phyloP scores from a whole-genome alignment of 2,329 filamentous ascomycete genomes.

The Aureobasidium pullulans region DNA sequence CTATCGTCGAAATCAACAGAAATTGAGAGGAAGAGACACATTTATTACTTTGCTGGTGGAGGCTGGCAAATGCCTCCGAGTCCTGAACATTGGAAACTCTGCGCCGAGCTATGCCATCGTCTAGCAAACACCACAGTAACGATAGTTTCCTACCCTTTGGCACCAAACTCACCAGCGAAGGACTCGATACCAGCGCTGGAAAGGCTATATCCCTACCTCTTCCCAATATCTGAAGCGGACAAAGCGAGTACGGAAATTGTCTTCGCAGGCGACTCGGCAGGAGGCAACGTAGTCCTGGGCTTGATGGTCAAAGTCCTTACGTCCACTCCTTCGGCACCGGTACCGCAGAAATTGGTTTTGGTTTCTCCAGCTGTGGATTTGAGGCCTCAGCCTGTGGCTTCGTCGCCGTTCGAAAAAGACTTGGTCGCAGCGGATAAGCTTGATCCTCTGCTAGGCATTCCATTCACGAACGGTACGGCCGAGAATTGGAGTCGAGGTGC shows the following conservation, averaged over 20 bases:
- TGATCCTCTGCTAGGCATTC: conserved; percentile 41
- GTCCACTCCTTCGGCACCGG: conserved; percentile 21
- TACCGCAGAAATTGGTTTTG: conserved; percentile 34
- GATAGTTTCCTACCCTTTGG: conserved; percentile 48
- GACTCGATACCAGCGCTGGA: conserved; percentile 42
- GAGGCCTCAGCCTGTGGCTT: conserved; percentile 24
- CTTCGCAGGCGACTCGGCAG: conserved; percentile 49
- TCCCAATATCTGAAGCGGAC: conserved; percentile 32
- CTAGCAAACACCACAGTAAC: conserved; percentile 37
- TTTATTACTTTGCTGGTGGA: conserved; percentile 52
- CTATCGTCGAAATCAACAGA: conserved; percentile 10
- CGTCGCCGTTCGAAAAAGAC: conserved; percentile 16
- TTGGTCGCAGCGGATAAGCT: conserved; percentile 33
- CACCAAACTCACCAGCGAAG: conserved; percentile 45
- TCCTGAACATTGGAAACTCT: conserved; percentile 46
- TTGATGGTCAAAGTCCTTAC: conserved; percentile 33
- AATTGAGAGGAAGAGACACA: conserved; percentile 22
- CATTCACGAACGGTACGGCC: conserved; percentile 36
- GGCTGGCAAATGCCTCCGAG: conserved; percentile 48
- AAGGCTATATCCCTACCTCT: conserved; percentile 36
- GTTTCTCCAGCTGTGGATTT: conserved; percentile 47
- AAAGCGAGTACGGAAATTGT: conserved; percentile 32
- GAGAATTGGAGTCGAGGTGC: conserved; percentile 35
- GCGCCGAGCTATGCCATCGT: conserved; percentile 37
- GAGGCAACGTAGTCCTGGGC: conserved; percentile 45